These are phyloP conservation scores for Rhizoclosmatium globosum DNA, from an alignment of 192 early-diverging fungal genomes.

Conservation along the genomic window DNA sequence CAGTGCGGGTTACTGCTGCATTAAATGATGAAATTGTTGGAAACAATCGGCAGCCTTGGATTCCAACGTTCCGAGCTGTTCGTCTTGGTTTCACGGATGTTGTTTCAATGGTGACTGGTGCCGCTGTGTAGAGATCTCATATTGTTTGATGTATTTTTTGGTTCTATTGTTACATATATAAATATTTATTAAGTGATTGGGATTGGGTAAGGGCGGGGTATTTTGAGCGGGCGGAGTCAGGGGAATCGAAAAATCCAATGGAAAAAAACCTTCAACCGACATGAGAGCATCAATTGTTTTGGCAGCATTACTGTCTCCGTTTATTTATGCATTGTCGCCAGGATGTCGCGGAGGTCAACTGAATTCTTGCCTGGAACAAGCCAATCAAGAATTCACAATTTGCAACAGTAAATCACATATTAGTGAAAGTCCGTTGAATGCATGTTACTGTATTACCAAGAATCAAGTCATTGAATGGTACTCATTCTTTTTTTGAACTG, in stretches of 20 bases:
- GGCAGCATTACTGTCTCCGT: neutral
- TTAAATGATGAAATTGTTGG: neutral
- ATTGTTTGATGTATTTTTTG: neutral
- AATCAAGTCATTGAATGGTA: neutral
- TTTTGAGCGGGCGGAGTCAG: too few relatives aligned
- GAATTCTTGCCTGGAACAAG: neutral
- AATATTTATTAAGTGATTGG: neutral
- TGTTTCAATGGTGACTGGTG: neutral
- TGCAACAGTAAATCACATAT: neutral
- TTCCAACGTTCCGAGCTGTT: slow-evolving; percentile 22
- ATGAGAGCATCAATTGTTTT: neutral
- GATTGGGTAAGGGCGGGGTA: neutral
- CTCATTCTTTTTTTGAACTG: neutral
- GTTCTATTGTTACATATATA: neutral
- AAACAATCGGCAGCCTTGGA: neutral
- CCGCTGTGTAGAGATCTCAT: neutral
- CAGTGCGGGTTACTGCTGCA: neutral
- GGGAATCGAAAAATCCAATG: neutral
- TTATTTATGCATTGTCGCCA: too few relatives aligned
- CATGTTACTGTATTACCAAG: neutral
- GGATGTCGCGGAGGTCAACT: too few relatives aligned
- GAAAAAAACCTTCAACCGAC: neutral
- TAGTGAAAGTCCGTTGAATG: neutral
- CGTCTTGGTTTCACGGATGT: slow-evolving; percentile 26
- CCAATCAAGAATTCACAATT: neutral